phyloP scores from a whole-genome alignment of 108 stramenopile genomes.

The Mediolabrus comicus region DNA sequence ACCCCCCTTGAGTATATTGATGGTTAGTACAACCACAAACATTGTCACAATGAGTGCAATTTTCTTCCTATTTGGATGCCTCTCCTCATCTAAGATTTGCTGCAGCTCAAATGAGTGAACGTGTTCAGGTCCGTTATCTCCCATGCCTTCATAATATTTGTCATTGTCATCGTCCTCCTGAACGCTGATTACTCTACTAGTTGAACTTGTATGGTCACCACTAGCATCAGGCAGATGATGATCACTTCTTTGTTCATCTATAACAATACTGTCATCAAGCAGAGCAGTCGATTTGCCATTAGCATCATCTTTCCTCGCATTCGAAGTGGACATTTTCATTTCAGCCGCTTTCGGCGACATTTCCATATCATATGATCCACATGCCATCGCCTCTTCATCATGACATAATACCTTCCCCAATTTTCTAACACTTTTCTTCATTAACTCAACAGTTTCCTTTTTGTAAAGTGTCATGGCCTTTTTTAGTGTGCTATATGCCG shows the following conservation, averaged over 20 bases:
- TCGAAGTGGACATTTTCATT: slow-evolving; percentile 8
- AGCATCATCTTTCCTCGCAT: slow-evolving; percentile 9
- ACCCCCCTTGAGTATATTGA: slow-evolving; percentile 87
- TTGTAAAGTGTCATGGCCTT: slow-evolving; percentile 84
- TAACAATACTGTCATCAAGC: slow-evolving; percentile 11
- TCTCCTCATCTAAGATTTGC: slow-evolving; percentile 61
- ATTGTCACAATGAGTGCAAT: slow-evolving; percentile 63
- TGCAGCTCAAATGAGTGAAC: slow-evolving; percentile 31
- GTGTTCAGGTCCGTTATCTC: slow-evolving; percentile 5
- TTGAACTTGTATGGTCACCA: too few species aligned
- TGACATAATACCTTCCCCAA: too few species aligned
- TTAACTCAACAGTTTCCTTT: slow-evolving; percentile 49
- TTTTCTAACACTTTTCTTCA: slow-evolving; percentile 10
- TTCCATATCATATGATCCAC: too few species aligned
- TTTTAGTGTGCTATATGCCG: slow-evolving; percentile 65
- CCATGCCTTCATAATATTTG: background rate
- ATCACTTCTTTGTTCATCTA: background rate
- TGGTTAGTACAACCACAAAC: slow-evolving; percentile 75
- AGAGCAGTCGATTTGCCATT: slow-evolving; percentile 6
- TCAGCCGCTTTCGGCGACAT: too few species aligned
- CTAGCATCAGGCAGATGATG: slow-evolving; percentile 3
- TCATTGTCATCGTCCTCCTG: slow-evolving; percentile 15
- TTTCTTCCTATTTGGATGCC: slow-evolving; percentile 45
- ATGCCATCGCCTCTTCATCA: too few species aligned
- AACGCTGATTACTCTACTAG: slow-evolving; percentile 3